Conservation (phyloP, 1,284 basidiomycete genomes). For the Blastosporella zonata region DNA sequence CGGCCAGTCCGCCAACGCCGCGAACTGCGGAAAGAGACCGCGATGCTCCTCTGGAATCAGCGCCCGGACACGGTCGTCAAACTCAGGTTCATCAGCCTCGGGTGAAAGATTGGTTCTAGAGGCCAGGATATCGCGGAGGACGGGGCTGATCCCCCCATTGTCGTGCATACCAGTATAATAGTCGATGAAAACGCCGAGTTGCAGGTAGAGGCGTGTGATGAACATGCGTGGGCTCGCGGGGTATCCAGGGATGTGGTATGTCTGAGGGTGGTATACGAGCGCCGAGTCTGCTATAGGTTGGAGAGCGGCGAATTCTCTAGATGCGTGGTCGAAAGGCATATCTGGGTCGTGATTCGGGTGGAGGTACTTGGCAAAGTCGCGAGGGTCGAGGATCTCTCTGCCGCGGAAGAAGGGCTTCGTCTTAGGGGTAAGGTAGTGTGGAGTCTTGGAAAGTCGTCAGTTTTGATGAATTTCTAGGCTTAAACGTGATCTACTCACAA, state of each 20-base stretch:
- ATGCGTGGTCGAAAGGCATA: neutral
- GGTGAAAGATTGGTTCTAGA: neutral
- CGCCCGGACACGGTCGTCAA: slow-evolving; percentile 15
- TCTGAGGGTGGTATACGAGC: slow-evolving; percentile 45
- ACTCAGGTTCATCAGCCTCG: neutral
- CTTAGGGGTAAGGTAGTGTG: slow-evolving; percentile 36
- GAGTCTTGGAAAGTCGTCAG: slow-evolving; percentile 31
- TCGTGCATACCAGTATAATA: slow-evolving; percentile 57
- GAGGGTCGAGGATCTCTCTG: slow-evolving; percentile 37
- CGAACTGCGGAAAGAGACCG: slow-evolving; percentile 52
- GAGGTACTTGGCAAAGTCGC: slow-evolving; percentile 32
- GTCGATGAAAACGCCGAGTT: slow-evolving; percentile 56
- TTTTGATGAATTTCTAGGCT: neutral
- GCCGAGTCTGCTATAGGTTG: slow-evolving; percentile 40
- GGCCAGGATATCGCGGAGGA: slow-evolving; percentile 32
- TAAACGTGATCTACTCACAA: slow-evolving; percentile 37
- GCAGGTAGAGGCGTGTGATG: slow-evolving; percentile 55
- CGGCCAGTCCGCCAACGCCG: slow-evolving; percentile 44
- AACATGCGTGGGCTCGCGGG: slow-evolving; percentile 62
- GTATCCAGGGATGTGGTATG: slow-evolving; percentile 47
- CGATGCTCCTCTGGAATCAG: slow-evolving; percentile 39
- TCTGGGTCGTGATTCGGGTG: slow-evolving; percentile 33
- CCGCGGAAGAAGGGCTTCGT: slow-evolving; percentile 37
- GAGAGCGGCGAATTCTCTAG: slow-evolving; percentile 24
- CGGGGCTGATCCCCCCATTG: slow-evolving; percentile 45